A percentile compares a stretch with the other conserved stretches of the same genome.
Evolutionary conservation across 2,329 filamentous ascomycete species (phyloP).

Genomic region (Cryphonectria nitschkei): DNA sequence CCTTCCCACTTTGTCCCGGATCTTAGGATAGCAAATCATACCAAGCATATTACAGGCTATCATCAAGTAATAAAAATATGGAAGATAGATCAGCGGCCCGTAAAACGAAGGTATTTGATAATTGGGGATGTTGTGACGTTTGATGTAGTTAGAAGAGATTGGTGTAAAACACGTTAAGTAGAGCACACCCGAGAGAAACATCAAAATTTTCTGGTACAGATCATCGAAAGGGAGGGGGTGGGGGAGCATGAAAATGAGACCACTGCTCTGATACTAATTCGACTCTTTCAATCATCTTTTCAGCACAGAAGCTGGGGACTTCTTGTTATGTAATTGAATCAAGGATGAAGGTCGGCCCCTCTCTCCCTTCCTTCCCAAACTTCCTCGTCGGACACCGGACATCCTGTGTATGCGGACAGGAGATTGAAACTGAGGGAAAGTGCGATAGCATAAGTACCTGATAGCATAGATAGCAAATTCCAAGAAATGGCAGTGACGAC

Average conservation of each 20-base stretch:
- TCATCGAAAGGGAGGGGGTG: neutral
- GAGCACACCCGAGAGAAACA: neutral
- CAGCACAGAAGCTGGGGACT: neutral
- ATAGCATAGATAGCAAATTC: constrained; percentile 6
- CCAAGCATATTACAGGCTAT: neutral
- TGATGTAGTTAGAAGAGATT: neutral
- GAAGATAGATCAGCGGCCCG: neutral
- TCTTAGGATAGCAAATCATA: neutral
- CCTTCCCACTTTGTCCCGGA: neutral
- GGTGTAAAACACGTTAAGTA: neutral
- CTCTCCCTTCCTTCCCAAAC: neutral
- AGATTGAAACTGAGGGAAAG: neutral
- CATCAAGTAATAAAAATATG: neutral
- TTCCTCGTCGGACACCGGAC: neutral
- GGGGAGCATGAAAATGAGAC: neutral
- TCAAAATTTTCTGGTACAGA: neutral
- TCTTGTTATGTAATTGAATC: neutral
- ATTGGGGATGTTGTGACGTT: neutral
- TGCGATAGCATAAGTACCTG: neutral
- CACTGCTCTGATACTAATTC: neutral
- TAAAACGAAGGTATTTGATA: neutral
- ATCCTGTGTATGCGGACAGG: neutral
- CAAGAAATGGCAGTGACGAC: neutral
- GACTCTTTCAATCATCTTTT: too few relatives aligned
- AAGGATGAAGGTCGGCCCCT: neutral